phyloP scores from a whole-genome alignment of 2,329 filamentous ascomycete genomes.

The Venturia carpophila region DNA sequence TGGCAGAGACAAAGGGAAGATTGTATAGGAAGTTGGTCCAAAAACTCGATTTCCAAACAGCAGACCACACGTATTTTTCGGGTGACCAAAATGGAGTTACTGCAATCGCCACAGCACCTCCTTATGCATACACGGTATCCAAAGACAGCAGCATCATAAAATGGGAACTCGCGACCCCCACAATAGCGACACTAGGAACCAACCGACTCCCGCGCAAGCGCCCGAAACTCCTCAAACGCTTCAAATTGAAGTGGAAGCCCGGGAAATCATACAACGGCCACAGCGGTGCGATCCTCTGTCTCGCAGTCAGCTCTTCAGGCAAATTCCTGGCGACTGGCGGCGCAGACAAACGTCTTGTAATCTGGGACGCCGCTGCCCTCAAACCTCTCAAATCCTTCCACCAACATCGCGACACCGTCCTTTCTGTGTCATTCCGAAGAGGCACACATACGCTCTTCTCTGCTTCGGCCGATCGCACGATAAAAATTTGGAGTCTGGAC shows the following conservation, averaged over 20 bases:
- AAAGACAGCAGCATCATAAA: conserved; percentile 82
- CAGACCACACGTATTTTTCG: conserved; percentile 64
- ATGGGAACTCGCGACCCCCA: conserved; percentile 70
- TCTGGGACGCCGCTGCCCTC: conserved; percentile 75
- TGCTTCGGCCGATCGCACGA: conserved; percentile 79
- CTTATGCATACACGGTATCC: conserved; percentile 79
- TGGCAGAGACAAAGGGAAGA: conserved; percentile 82
- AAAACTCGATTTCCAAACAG: conserved; percentile 60
- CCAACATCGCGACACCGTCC: conserved; percentile 87
- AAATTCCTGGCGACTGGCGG: conserved; percentile 89
- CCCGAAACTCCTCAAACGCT: conserved; percentile 48
- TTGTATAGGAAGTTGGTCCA: conserved; percentile 74
- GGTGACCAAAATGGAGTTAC: conserved; percentile 73
- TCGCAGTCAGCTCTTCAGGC: conserved; percentile 82
- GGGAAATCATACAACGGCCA: conserved; percentile 59
- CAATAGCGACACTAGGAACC: conserved; percentile 32
- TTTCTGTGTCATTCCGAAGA: conserved; percentile 73
- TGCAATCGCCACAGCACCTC: conserved; percentile 67
- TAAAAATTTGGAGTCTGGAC: conserved; percentile 82
- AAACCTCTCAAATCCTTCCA: conserved; percentile 71
- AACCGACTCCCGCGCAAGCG: conserved; percentile 49
- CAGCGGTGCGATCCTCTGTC: conserved; percentile 67
- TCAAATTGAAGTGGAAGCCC: conserved; percentile 18
- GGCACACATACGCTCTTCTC: conserved; percentile 89
- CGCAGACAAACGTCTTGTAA: conserved; percentile 71